Evolutionary conservation across 768 basidiomycete species (phyloP).

Genomic region (Mycena latifolia): DNA sequence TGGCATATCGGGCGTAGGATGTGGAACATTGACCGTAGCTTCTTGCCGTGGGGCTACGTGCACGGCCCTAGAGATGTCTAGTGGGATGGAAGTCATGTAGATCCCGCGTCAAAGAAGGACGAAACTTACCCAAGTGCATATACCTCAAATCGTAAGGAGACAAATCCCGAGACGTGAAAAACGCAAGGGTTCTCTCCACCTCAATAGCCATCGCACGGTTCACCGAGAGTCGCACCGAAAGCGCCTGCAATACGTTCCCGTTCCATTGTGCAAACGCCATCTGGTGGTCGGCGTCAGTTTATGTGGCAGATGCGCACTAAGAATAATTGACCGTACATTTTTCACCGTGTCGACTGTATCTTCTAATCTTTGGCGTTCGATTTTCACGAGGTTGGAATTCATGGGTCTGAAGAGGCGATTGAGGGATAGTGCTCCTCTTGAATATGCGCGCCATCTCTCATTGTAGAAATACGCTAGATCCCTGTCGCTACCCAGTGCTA

Average conservation of each 20-base stretch:
- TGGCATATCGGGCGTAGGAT: conserved; percentile 10
- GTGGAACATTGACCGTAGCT: conserved; percentile 10
- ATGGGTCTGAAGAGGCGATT: not conserved
- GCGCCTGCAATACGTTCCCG: conserved; percentile 15
- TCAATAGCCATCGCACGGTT: conserved; percentile 11
- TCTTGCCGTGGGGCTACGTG: conserved; percentile 12
- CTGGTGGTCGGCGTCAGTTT: conserved; percentile 14
- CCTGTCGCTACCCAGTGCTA: conserved; percentile 10
- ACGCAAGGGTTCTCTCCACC: conserved; percentile 9
- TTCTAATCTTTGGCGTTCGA: not conserved
- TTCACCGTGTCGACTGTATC: not conserved
- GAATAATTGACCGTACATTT: conserved; percentile 12
- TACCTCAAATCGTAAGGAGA: conserved; percentile 14
- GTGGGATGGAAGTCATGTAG: conserved; percentile 12
- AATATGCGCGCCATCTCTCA: not conserved
- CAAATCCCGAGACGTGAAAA: conserved; percentile 10
- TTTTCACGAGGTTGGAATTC: not conserved
- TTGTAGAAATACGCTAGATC: conserved; percentile 14
- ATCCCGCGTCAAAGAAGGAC: conserved; percentile 13
- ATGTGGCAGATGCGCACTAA: conserved; percentile 14
- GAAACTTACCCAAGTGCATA: conserved; percentile 13
- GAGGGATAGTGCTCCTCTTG: not conserved
- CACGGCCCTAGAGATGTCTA: conserved; percentile 16
- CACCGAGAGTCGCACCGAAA: conserved; percentile 12
- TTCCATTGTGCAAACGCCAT: conserved; percentile 16